These are phyloP conservation scores for Penicillium sp. DNA, from an alignment of 2,329 filamentous ascomycete genomes.

Conservation along the genomic window DNA sequence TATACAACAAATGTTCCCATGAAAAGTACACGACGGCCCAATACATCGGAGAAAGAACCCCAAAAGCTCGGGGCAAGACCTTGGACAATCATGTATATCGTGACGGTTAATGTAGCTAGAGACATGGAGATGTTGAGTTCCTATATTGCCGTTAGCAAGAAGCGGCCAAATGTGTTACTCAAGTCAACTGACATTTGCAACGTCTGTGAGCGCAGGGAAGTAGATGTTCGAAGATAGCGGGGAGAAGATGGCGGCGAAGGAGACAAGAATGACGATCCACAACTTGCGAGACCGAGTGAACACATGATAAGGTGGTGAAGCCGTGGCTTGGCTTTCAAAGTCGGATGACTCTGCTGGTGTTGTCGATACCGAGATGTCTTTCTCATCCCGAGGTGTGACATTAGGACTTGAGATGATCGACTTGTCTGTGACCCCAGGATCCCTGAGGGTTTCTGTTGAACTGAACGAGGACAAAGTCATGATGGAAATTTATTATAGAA, in stretches of 20 bases:
- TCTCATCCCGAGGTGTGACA: constrained; percentile 16
- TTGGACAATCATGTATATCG: constrained; percentile 53
- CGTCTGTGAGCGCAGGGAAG: constrained; percentile 42
- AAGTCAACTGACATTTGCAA: constrained; percentile 22
- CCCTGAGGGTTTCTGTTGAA: constrained; percentile 15
- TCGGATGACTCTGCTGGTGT: constrained; percentile 15
- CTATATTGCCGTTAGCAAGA: constrained; percentile 5
- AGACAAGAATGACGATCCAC: constrained; percentile 42
- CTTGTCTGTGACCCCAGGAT: constrained; percentile 7
- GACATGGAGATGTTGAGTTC: constrained; percentile 30
- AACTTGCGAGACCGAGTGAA: constrained; percentile 38
- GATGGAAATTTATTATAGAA: constrained; percentile 3
- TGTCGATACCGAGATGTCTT: constrained; percentile 13
- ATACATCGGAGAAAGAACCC: constrained; percentile 50
- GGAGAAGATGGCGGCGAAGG: constrained; percentile 45
- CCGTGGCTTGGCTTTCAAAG: constrained; percentile 18
- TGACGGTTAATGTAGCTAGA: constrained; percentile 39
- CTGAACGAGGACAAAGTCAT: constrained; percentile 13
- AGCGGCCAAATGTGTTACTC: background rate
- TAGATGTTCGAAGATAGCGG: constrained; percentile 50
- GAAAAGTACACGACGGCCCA: constrained; percentile 50
- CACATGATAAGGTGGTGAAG: constrained; percentile 32
- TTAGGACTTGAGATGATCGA: constrained; percentile 18
- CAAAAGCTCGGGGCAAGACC: constrained; percentile 52
- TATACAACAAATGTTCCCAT: constrained; percentile 51